Percentiles rank a stretch among this genome's conserved stretches.
phyloP scores from a whole-genome alignment of 2,329 filamentous ascomycete species.

The Diaporthe sp. region DNA sequence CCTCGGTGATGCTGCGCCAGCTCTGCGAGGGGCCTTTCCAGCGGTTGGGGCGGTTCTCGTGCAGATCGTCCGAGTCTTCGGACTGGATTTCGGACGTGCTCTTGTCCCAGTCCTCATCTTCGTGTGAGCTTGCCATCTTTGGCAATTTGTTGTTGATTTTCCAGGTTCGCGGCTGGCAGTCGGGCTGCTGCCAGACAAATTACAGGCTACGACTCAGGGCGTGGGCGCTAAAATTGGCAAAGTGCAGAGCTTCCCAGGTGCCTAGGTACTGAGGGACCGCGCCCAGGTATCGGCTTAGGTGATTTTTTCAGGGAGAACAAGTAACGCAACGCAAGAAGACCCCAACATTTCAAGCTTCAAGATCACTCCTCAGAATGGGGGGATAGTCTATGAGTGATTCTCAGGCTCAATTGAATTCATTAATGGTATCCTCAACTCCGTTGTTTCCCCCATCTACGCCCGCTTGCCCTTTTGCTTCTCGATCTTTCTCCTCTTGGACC shows the following conservation, averaged over 20 bases:
- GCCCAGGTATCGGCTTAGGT: not conserved
- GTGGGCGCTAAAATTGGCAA: not conserved
- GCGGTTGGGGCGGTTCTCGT: conserved; percentile 71
- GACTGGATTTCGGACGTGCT: conserved; percentile 59
- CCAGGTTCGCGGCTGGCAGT: not conserved
- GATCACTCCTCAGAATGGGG: not conserved
- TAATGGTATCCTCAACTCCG: conserved; percentile 33
- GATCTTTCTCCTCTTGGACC: conserved; percentile 89
- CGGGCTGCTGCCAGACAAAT: not conserved
- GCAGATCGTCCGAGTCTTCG: conserved; percentile 58
- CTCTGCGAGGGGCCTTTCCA: conserved; percentile 75
- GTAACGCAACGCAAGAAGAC: not conserved
- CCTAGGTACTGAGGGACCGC: not conserved
- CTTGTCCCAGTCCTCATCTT: conserved; percentile 51
- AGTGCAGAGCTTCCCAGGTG: not conserved
- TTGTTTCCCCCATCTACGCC: conserved; percentile 45
- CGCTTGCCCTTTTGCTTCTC: conserved; percentile 71
- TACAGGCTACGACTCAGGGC: not conserved
- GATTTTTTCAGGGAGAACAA: not conserved
- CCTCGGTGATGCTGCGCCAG: conserved; percentile 72
- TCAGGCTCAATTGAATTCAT: conserved; percentile 34
- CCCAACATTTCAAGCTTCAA: not conserved
- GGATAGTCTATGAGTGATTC: not conserved
- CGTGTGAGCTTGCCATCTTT: conserved; percentile 31
- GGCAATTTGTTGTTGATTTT: not conserved